These are phyloP conservation scores for Anthracocystis panici-leucophaei DNA, from an alignment of 1,284 basidiomycete genomes.

Conservation along the genomic window DNA sequence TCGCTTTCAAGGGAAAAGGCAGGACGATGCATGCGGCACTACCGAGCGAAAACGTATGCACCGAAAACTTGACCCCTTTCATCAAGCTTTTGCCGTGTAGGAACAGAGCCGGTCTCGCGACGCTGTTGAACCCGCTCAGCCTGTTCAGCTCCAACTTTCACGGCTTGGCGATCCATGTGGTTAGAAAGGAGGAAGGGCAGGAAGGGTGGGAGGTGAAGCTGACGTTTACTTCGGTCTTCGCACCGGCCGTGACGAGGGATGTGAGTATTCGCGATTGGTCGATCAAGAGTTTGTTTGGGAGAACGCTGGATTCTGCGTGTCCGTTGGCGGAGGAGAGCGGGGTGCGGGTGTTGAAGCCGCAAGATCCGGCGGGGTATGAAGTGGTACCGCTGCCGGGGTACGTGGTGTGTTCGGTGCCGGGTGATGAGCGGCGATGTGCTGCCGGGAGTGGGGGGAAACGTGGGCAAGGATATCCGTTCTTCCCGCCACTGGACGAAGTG, in stretches of 20 bases:
- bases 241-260: slow-evolving; percentile 73
- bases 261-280: slow-evolving; percentile 48
- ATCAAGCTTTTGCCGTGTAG: slow-evolving; percentile 94
- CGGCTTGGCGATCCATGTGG: slow-evolving; percentile 79
- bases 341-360: slow-evolving; percentile 46
- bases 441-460: neutral
- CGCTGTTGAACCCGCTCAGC: slow-evolving; percentile 84
- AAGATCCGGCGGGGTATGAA: slow-evolving; percentile 9
- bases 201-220: slow-evolving; percentile 77
- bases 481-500: slow-evolving; percentile 23
- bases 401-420: slow-evolving; percentile 8
- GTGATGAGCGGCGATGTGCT: slow-evolving; percentile 5
- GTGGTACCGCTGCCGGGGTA: slow-evolving; percentile 25
- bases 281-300: slow-evolving; percentile 47
- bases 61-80: slow-evolving; percentile 96
- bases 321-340: slow-evolving; percentile 48
- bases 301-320: slow-evolving; percentile 35
- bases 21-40: slow-evolving; percentile 47
- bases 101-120: slow-evolving; percentile 83
- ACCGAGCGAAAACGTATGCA: slow-evolving; percentile 74
- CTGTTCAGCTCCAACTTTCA: slow-evolving; percentile 90
- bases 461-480: neutral
- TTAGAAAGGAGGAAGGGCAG: slow-evolving; percentile 15
- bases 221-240: slow-evolving; percentile 83
- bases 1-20: slow-evolving; percentile 10